These are phyloP conservation scores for Forsythia suspensa DNA, from an alignment of 257 asterid species.

Conservation along the genomic window DNA sequence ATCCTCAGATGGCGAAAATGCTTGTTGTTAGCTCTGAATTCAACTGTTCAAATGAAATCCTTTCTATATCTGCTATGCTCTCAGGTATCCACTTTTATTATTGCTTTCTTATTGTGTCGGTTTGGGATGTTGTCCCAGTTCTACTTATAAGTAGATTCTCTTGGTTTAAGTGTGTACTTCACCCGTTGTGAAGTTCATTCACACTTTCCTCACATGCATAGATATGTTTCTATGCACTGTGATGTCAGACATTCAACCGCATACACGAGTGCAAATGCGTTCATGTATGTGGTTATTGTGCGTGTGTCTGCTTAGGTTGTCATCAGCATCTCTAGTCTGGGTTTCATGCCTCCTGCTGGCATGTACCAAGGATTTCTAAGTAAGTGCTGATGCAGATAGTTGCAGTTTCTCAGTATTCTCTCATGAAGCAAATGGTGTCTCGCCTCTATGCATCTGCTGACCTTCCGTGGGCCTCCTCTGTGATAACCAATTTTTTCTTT, in stretches of 20 bases:
- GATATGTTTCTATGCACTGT: conserved; percentile 40
- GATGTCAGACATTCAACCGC: conserved; percentile 40
- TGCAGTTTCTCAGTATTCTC: conserved; percentile 99
- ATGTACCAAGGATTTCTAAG: conserved; percentile 87
- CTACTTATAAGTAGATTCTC: conserved; percentile 27
- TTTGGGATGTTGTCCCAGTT: conserved; percentile 30
- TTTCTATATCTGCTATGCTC: conserved; percentile 92
- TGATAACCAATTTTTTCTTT: conserved; percentile 96
- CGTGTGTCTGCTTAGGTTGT: conserved; percentile 69
- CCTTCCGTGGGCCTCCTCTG: conserved; percentile 99
- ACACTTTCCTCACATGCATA: conserved; percentile 36
- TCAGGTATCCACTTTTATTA: conserved; percentile 58
- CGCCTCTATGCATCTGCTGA: conserved; percentile 99
- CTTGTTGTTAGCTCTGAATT: conserved; percentile 90
- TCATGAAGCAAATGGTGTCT: conserved; percentile 96
- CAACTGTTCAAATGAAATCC: conserved; percentile 93
- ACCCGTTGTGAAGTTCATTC: conserved; percentile 38
- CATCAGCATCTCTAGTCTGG: conserved; percentile 97
- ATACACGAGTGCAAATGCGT: conserved; percentile 37
- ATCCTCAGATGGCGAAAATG: conserved; percentile 98
- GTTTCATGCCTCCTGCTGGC: conserved; percentile 82
- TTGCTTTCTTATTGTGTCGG: conserved; percentile 12
- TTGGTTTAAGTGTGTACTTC: conserved; percentile 36
- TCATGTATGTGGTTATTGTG: conserved; percentile 52
- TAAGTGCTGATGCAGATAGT: conserved; percentile 99